Base-by-base conservation (phyloP, 2,329 filamentous ascomycete species). In the Apiospora arundinis region DNA sequence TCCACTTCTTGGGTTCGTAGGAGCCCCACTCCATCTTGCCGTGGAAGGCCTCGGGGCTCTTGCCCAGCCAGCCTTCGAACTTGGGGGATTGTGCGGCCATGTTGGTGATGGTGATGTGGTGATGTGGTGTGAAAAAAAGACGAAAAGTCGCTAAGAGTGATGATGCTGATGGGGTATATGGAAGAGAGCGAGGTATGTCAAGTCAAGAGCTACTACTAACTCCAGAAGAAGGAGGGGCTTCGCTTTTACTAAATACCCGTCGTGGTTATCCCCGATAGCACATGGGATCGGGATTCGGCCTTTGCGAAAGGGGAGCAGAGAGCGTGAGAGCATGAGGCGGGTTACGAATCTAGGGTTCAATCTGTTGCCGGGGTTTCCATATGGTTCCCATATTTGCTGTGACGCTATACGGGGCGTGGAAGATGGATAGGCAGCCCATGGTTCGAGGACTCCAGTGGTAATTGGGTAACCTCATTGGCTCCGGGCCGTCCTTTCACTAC, bases 1-100 rank as follows among this genome's bases (percentile, higher is more conserved):
- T 86, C 86, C 89, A 92, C 11, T 81, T 78, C 82, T 92, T 92
- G 66, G 89, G 89, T 79, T 88, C 83, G 72, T 87, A 91, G 70
- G 86, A 81, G 56, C 80, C 80, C 86, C 86, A 88, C 25, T 81
- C 76, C 85, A 88, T 87, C 69, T 87, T 85, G 67, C 85, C 86
- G 7, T 87, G 76, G 72, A 76, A 81, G 37, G 82, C 76, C 5
- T 79, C 78, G 21, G 79, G 72, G 68, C 81, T 79, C 67, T 80
- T 76, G 76, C 84, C 85, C 25, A 86, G 75, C 85, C 85, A 87
- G 67, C 85, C 85, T 74, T 86, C 79, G 73, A 86, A 87, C 77
- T 82, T 83, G 79, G 84, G 69, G 28, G 45, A 46, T 52, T 69
- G 67, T n/a, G 66, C 66, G 44, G 66, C 66, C 66, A 68, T 68